phyloP scores from a whole-genome alignment of 352 stramenopile genomes.

The Pythium sp. region DNA sequence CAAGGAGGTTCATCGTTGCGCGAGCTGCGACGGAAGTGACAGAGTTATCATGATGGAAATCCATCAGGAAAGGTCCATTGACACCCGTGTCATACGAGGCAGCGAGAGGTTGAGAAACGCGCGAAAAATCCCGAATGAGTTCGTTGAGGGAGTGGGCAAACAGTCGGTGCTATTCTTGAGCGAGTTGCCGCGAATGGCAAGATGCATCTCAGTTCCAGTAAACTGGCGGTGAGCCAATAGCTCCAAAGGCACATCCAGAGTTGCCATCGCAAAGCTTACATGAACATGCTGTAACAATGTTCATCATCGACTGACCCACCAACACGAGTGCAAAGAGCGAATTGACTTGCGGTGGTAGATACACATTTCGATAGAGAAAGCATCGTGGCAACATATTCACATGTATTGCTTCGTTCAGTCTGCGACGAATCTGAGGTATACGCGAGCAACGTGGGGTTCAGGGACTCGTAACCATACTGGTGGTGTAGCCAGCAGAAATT shows the following conservation, averaged over 20 bases:
- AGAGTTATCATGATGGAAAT: neutral
- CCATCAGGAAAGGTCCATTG: neutral
- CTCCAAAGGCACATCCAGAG: too few species aligned
- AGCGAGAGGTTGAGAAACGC: neutral
- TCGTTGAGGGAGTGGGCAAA: neutral
- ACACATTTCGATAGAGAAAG: neutral
- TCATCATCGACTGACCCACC: neutral
- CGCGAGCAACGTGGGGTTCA: neutral
- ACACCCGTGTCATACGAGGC: neutral
- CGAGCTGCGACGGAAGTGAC: neutral
- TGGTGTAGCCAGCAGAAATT: neutral
- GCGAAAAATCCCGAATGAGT: neutral
- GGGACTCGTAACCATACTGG: neutral
- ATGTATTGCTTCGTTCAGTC: too few species aligned
- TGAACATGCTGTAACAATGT: neutral
- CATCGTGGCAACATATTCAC: neutral
- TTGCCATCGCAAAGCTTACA: neutral
- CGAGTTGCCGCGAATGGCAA: too few species aligned
- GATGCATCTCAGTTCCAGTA: neutral
- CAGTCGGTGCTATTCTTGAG: too few species aligned
- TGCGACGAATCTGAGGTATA: too few species aligned
- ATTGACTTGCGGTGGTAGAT: neutral
- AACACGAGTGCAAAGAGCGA: neutral
- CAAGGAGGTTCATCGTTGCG: neutral
- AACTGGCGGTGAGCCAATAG: too few species aligned